Base-by-base conservation (phyloP, 2,329 filamentous ascomycete species). In the Aspergillus sp. region DNA sequence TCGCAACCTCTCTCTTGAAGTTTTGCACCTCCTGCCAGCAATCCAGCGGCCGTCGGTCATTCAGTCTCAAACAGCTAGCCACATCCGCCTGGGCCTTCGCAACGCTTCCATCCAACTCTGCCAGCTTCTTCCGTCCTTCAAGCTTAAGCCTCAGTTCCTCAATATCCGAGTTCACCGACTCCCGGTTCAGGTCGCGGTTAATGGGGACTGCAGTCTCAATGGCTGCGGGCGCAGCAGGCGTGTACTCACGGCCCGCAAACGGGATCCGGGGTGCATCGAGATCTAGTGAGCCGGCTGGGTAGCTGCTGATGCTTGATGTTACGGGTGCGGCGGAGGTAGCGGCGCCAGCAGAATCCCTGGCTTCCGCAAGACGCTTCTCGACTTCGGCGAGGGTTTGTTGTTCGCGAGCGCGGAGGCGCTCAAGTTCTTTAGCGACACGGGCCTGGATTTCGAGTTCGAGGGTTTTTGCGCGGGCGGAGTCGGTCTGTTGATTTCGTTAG, bases 11-110 rank as follows among this genome's bases (percentile, higher is more conserved):
- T 68, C 84, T 84, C 85, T 93, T 96, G 77, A 98, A 98, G 19
- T 81, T 82, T 79, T 96, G 89, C 23, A 97, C 91, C 84, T 97
- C 92, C 76, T 87, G 84, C 90, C 90, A 97, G 83, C 93, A 98
- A 80, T 97, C 90, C 72, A 97, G 80, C 73, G 93, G 93, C 74
- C 91, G 84, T 63, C 91, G 83, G 77, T 97, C 93, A 75, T 97
- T 88, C 70, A 88, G 83, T 61, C 90, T 82, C 80, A 98, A 80
- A 74, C 93, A 98, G 67, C 84, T 83, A 62, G 95, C 85, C 56
- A 97, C 86, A 59, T 88, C 86, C 65, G 85, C 81, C 75, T 91
- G 89, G 19, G 92, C 90, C 72, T 81, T 83, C 76, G 91, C 87
- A 49, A 96, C 86, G 51, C 79, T 79, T 62, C 88, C 85, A 65